Evolutionary conservation across 257 asterid genomes (phyloP), one percentile per base, ranked within the genome.

Genomic region (Linaria vulgaris): DNA sequence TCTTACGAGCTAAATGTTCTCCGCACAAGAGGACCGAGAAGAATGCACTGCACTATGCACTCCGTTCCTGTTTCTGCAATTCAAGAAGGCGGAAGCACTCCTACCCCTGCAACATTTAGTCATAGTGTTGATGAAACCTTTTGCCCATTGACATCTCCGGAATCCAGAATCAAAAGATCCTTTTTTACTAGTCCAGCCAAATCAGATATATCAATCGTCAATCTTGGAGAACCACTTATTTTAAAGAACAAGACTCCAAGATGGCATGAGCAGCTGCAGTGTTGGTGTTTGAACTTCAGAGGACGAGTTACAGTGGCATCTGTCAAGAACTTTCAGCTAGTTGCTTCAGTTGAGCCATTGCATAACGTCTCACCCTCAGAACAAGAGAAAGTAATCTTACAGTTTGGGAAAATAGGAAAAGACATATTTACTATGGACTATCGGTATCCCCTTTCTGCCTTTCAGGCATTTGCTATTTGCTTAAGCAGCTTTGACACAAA

Each of bases 291-390:
- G 16, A 91, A 88, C 73, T 91, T 91, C 75, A 91, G 79, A 77
- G 98, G 98, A 38, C 87, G 98, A n/a, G 98, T 91, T 2, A 88
- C 98, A 0, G 98, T 91, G 52, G 98, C 96, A 19, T 91, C 96
- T 16, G 98, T 88, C 22, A 91, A 91, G 50, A 91, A 88, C 56
- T 91, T 91, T 76, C 96, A 86, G 84, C 98, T 91, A 8, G 95
- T 83, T 63, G 98, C 98, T 37, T 73, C 87, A 23, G 85, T 80
- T 19, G 95, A 81, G 46, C 80, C 86, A 9, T 80, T 86, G 7
- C 74, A 72, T 34, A 78, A 88, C 14, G 3, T 88, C 24, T 73
- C 95, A 1, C 83, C 86, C 49, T 79, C 83, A 3, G 96, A 84
- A 47, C 94, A 82, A 68, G 98, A 91, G 8, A 91, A 83, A 73